These are phyloP conservation scores for Xylaria telfairii DNA, from an alignment of 495 filamentous ascomycete genomes.

Conservation along the genomic window DNA sequence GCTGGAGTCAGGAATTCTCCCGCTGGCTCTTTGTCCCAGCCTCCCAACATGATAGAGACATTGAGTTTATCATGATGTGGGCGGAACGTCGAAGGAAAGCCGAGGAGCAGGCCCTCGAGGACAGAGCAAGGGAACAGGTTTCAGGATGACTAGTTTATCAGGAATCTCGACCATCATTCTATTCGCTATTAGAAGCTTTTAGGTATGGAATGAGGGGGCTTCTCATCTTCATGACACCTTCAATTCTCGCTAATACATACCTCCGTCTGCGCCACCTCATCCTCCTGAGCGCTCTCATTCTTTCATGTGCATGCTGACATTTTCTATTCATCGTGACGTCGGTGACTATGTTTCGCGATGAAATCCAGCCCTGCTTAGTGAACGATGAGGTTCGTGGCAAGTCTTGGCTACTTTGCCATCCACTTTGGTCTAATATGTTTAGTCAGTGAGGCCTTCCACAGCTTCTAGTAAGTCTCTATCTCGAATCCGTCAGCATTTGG, in stretches of 20 bases:
- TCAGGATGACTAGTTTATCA: background rate
- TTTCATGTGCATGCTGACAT: background rate
- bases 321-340: background rate
- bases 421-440: background rate
- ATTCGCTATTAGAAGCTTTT: background rate
- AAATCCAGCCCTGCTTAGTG: background rate
- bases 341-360: background rate
- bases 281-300: background rate
- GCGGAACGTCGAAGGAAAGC: conserved; percentile 23
- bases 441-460: background rate
- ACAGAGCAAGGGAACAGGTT: background rate
- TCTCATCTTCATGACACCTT: background rate
- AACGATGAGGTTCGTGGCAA: background rate
- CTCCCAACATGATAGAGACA: conserved; percentile 51
- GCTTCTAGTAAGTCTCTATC: background rate
- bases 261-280: background rate
- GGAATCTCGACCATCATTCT: background rate
- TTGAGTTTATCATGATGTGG: conserved; percentile 37
- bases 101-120: background rate
- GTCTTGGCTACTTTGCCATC: background rate
- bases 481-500: background rate
- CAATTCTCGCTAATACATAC: background rate
- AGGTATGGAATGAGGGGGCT: background rate
- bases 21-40: conserved; percentile 53
- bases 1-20: conserved; percentile 46